Evolutionary conservation across 2,329 filamentous ascomycete genomes (phyloP), one percentile per base, ranked within the genome.

Genomic region (Cryphonectria nitschkei): DNA sequence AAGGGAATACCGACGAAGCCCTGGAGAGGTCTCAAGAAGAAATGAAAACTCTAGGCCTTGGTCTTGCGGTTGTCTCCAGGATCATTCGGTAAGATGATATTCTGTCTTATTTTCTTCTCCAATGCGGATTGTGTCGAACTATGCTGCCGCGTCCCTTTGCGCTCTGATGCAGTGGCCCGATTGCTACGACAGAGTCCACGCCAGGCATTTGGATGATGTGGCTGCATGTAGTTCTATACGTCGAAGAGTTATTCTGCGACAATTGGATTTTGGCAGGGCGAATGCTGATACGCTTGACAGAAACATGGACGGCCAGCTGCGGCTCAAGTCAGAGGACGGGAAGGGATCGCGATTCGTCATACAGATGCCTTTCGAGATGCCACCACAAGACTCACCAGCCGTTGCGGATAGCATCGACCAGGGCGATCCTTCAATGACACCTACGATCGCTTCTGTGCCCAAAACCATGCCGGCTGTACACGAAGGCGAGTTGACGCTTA

Each of bases 221-320:
- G 58, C 32, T 16, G 6, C 22, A 29, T 46, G 22, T 29, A 8
- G 41, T 46, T 19, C 26, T 52, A 9, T 14, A 5, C 14, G 32
- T 41, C 34, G 8, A 34, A 56, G 8, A 34, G 19, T 22, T n/a
- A 41, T 41, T 11, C 43, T 22, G 34, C 65, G 29, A 19, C 43
- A n/a, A 9, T 34, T 32, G 16, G 16, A 22, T 60, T 19, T 14
- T 6, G 16, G 5, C 4, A 13, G 16, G 39, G 16, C 26, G 5
- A 50, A 46, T 6, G 16, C 65, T 67, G n/a, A 67, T 11, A 22
- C 26, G 11, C 8, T 63, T 14, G 3, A 56, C 29, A 68, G 67
- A n/a, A 97, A 94, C 76, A 96, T 97, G 93, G 91, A 95, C 71
- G 95, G 94, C 0, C 94, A 97, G 76, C 80, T 97, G 41, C 89